Percentiles rank a stretch among this genome's conserved stretches.
Evolutionary conservation across 2,329 filamentous ascomycete genomes (phyloP).

Genomic region (Cytospora piceicola): DNA sequence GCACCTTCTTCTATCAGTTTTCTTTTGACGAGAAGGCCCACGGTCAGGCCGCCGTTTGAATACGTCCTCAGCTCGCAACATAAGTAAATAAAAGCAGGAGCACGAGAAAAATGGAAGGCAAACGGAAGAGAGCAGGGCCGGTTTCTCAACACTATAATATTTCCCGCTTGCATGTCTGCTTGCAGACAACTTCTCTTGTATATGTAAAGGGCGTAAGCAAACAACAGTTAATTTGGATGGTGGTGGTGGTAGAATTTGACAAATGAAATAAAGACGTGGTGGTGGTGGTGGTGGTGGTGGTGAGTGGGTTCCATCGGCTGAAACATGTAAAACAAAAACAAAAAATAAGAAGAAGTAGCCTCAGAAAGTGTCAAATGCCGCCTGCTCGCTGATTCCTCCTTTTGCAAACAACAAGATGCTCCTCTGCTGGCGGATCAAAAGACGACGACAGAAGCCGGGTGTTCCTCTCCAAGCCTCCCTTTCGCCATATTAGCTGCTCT

Average conservation of each 20-base stretch:
- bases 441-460: constrained; percentile 18
- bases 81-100: not conserved
- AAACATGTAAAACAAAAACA: constrained; percentile 20
- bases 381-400: constrained; percentile 26
- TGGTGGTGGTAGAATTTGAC: constrained; percentile 21
- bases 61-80: not conserved
- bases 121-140: not conserved
- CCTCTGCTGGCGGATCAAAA: constrained; percentile 11
- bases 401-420: constrained; percentile 22
- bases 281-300: too few relatives aligned
- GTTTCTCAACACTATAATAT: constrained; percentile 28
- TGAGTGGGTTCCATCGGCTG: constrained; percentile 19
- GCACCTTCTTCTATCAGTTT: not conserved
- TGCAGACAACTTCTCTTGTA: constrained; percentile 36
- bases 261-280: constrained; percentile 33
- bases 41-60: not conserved
- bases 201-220: constrained; percentile 38
- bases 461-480: not conserved
- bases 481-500: not conserved
- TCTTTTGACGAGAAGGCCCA: not conserved
- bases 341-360: constrained; percentile 22
- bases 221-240: constrained; percentile 25
- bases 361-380: constrained; percentile 27
- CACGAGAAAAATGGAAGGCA: not conserved
- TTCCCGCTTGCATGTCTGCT: constrained; percentile 32